Evolutionary conservation across 2,329 filamentous ascomycete species (phyloP).

Genomic region (Stenocarpella maydis): DNA sequence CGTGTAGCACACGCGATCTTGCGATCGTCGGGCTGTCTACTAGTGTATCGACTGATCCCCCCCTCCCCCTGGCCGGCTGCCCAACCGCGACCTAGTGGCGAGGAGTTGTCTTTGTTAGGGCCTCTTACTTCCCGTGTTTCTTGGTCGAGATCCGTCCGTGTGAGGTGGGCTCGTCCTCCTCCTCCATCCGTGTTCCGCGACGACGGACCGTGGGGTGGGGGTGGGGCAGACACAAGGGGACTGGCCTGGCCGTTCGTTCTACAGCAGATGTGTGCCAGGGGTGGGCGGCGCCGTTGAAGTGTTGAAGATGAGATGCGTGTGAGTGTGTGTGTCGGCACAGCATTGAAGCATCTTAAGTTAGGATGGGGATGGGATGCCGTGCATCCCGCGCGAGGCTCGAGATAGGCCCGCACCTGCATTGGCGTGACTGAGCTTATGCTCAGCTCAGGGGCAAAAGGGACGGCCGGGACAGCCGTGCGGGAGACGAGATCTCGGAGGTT

Average conservation of each 20-base stretch:
- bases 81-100: not conserved
- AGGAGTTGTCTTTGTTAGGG: not conserved
- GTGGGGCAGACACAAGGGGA: too few relatives aligned
- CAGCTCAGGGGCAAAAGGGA: constrained; percentile 26
- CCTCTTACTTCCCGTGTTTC: not conserved
- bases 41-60: constrained; percentile 5
- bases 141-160: not conserved
- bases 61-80: not conserved
- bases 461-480: not conserved
- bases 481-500: constrained; percentile 8
- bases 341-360: constrained; percentile 28
- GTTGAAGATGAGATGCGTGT: not conserved
- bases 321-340: not conserved
- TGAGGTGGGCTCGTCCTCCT: too few relatives aligned
- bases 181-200: too few relatives aligned
- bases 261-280: not conserved
- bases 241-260: not conserved
- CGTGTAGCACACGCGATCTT: not conserved
- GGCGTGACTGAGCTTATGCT: constrained; percentile 25
- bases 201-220: not conserved
- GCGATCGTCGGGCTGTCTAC: not conserved
- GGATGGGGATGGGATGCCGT: constrained; percentile 13
- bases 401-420: constrained; percentile 13
- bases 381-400: constrained; percentile 9
- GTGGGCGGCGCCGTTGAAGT: not conserved